Evolutionary conservation across 371 early-diverging fungal species (phyloP), one percentile per base, ranked within the genome.

Genomic region (Quaeritorhiza haematococci): DNA sequence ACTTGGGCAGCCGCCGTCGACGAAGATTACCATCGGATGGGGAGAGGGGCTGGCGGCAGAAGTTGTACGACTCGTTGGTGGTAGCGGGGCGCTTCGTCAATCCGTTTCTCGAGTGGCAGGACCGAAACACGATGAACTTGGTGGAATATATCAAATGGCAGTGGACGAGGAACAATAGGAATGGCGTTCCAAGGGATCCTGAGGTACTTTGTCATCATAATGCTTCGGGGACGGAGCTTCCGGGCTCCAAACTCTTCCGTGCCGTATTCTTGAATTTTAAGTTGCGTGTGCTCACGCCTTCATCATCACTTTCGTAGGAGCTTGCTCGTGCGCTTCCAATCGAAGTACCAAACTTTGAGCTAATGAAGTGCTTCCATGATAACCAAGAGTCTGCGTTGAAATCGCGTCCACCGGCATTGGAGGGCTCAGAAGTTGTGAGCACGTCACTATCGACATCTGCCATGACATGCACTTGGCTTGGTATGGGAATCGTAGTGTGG

Each of bases 71-170:
- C 35, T 67, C 67, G 34, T 54, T 71, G 1, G 42, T 26, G 62
- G 72, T 84, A 1, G 78, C 79, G 33, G 75, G 79, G 2, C 69
- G 75, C 19, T 84, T 68, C 68, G 79, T 80, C 7, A 84, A 84
- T 56, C 85, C 85, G 17, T 84, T 82, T 60, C 51, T 66, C 41
- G 82, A 84, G 66, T 84, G 83, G 83, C 62, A 72, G 42, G 73
- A 75, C 49, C 63, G 74, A 57, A 76, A 82, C 54, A 73, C 75
- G 0, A 57, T 74, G 3, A 64, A 78, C 23, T 68, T 76, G 17
- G 78, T 62, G 46, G 64, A 55, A 13, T 67, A 65, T 42, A 33
- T 71, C 23, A 23, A 49, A 13, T 71, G 66, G 63, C 66, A 76
- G 72, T 42, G 80, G 33, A 68, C 69, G 19, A 62, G 78, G 27